These are phyloP conservation scores for Thinopyrum elongatum DNA, from an alignment of 176 grass and related monocot genomes.

Conservation along the genomic window DNA sequence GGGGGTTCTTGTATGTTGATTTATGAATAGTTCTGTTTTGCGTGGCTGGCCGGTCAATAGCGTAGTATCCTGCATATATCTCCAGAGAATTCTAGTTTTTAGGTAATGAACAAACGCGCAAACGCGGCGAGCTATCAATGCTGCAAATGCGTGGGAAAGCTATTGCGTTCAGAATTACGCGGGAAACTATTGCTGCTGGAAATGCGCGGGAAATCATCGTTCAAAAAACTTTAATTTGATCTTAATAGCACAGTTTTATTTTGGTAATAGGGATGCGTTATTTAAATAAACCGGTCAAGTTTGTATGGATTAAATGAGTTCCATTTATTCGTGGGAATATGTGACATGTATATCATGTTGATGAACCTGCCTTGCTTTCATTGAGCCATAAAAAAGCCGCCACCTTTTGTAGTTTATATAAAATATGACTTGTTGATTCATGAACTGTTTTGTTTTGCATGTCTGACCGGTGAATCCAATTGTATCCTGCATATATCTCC, in stretches of 20 bases:
- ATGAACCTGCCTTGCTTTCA: slow-evolving; percentile 3
- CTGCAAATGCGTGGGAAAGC: neutral
- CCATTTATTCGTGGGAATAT: neutral
- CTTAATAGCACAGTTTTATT: slow-evolving; percentile 6
- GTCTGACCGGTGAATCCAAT: too few relatives aligned
- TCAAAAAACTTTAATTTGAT: neutral
- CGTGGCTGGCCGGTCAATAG: neutral
- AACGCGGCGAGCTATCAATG: neutral
- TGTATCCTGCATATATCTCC: too few relatives aligned
- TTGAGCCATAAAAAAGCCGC: slow-evolving; percentile 5
- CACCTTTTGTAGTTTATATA: neutral
- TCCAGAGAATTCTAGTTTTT: slow-evolving; percentile 6
- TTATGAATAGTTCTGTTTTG: neutral
- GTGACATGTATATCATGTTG: neutral
- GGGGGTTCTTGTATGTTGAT: too few relatives aligned
- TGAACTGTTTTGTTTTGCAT: too few relatives aligned
- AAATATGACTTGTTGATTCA: too few relatives aligned
- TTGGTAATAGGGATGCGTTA: neutral
- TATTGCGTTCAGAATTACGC: neutral
- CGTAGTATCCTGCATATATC: neutral
- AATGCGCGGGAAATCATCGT: neutral
- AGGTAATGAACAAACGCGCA: neutral
- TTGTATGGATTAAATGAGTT: neutral
- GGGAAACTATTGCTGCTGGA: neutral
- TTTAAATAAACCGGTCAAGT: neutral